Conservation (phyloP, 495 filamentous ascomycete species). For the Penicillium cinerascens region DNA sequence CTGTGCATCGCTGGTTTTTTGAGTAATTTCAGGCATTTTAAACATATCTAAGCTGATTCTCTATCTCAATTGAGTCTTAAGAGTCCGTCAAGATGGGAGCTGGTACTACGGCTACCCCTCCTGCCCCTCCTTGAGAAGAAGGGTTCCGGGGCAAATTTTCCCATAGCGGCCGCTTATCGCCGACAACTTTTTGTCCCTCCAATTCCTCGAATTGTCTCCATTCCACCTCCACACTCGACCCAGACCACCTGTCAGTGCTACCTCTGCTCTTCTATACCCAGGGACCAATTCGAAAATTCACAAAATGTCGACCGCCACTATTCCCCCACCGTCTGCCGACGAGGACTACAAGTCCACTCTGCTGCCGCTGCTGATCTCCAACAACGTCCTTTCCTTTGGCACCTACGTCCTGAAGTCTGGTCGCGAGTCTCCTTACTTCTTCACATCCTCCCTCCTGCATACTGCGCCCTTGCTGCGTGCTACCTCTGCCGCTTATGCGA, state of each 20-base stretch:
- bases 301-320: constrained; percentile 21
- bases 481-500: constrained; percentile 75
- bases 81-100: neutral
- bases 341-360: constrained; percentile 63
- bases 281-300: neutral
- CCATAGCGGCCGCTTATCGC: constrained; percentile 10
- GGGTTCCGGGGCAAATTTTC: constrained; percentile 19
- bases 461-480: constrained; percentile 67
- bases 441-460: constrained; percentile 89
- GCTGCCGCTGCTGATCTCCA: constrained; percentile 65
- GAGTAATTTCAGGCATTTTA: neutral
- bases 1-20: neutral
- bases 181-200: constrained; percentile 2
- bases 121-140: constrained; percentile 18
- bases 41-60: neutral
- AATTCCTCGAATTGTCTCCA: constrained; percentile 1
- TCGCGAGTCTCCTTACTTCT: constrained; percentile 96
- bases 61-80: neutral
- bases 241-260: neutral
- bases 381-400: constrained; percentile 82
- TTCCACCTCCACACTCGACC: constrained; percentile 1
- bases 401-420: constrained; percentile 87
- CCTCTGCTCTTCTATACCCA: neutral
- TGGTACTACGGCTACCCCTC: constrained; percentile 9
- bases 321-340: constrained; percentile 26